Base-by-base conservation (phyloP, 2,329 filamentous ascomycete species). In the Trichophyton verrucosum region DNA sequence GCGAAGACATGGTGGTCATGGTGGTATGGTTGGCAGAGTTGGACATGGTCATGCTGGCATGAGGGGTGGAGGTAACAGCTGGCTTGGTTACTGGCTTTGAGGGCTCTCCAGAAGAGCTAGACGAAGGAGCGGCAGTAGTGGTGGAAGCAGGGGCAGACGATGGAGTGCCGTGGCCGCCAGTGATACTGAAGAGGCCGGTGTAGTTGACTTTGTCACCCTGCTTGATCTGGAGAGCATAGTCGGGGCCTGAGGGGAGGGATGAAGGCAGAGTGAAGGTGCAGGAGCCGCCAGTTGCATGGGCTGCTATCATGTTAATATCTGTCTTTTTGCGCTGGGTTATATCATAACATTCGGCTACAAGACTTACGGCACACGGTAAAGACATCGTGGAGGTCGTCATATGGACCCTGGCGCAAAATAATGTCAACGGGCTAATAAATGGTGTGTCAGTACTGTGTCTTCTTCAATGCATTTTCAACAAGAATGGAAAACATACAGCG, bases 181-280 rank as follows among this genome's bases (percentile, higher is more conserved):
- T 70, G 53, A 82, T 68, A 36, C 68, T 67, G 69, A 85, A 76
- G 33, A 76, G 76, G 51, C 77, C 80, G 53, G 77, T 81, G 74
- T 83, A 85, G 74, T 86, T 86, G 69, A 74, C 64, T 55, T 71
- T 63, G 46, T 68, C 72, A 62, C 75, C 78, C 68, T 84, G 82
- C 13, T 67, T 69, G 72, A 86, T 83, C 70, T 83, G 72, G 61
- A 86, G 77, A 60, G 83, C 82, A 68, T 85, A 86, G 73, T 82
- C 74, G 42, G 69, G 62, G 61, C 72, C 77, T 64, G 76, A 70
- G 51, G 70, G 66, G 30, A 84, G 73, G 44, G 67, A 70, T 24
- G 67, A 69, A 44, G 72, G 69, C 3, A 80, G 78, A 15, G 75
- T 81, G 80, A 81, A 85, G 61, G 72, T 74, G 74, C 74, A 82